phyloP scores from a whole-genome alignment of 2,329 filamentous ascomycete species.

The Teratosphaeria viscida region DNA sequence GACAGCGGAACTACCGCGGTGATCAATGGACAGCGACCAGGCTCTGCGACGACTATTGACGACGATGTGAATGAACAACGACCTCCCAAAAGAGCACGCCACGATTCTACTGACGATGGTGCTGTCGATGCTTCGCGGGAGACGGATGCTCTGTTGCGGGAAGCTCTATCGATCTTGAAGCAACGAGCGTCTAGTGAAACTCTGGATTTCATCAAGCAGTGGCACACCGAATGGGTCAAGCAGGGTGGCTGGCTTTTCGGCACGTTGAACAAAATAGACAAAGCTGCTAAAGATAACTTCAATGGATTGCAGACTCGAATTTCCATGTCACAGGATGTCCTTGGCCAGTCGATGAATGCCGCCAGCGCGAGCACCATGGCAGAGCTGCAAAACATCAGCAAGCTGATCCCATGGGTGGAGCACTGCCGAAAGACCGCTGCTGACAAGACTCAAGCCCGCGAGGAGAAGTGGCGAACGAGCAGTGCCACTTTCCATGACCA shows the following conservation, averaged over 20 bases:
- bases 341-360: slow-evolving; percentile 18
- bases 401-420: slow-evolving; percentile 29
- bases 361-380: slow-evolving; percentile 15
- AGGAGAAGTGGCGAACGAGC: slow-evolving; percentile 32
- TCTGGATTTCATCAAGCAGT: slow-evolving; percentile 6
- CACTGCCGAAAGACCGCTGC: slow-evolving; percentile 27
- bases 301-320: slow-evolving; percentile 10
- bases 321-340: slow-evolving; percentile 14
- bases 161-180: slow-evolving; percentile 1
- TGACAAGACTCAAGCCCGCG: slow-evolving; percentile 25
- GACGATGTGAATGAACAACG: slow-evolving; percentile 9
- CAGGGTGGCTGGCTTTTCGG: slow-evolving; percentile 23
- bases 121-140: not conserved
- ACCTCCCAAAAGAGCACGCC: slow-evolving; percentile 11
- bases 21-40: not conserved
- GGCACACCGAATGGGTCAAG: slow-evolving; percentile 19
- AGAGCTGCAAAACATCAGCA: slow-evolving; percentile 22
- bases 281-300: slow-evolving; percentile 5
- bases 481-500: slow-evolving; percentile 31
- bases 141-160: not conserved
- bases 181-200: not conserved
- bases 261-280: slow-evolving; percentile 11
- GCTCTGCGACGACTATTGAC: slow-evolving; percentile 1
- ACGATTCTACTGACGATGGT: slow-evolving; percentile 4
- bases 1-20: not conserved